Evolutionary conservation across 1,284 basidiomycete species (phyloP), one percentile per base, ranked within the genome.

Genomic region (Ceratobasidium theobromae): DNA sequence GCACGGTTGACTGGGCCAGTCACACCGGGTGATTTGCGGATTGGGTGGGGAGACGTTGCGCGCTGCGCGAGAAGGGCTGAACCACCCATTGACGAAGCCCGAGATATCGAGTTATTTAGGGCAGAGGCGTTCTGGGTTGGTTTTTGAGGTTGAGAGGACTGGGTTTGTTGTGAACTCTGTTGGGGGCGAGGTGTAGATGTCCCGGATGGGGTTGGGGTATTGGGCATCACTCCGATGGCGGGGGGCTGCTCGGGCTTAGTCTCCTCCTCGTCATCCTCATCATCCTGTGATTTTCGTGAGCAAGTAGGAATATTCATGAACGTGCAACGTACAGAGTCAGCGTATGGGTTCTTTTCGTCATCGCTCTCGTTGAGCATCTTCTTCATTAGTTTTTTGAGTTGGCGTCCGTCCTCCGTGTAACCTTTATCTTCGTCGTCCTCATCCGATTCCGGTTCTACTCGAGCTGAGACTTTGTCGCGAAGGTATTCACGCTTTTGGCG

Each of bases 401-500:
- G 57, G 30, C 57, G 45, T 16, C 57, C 57, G 32, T 60, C 57
- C 21, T 60, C 57, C 9, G 49, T 65, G 38, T 53, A 55, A 14
- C 38, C 55, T 25, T 58, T 57, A 8, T 70, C 67, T 18, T 69
- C 66, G 21, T 69, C 67, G 23, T 71, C 67, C n/a, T 69, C 58
- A 38, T 69, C 69, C 11, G 46, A 40, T 40, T 67, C 38, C 49
- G 54, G 51, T 41, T 68, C 51, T n/a, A 53, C 74, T 84, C 88
- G 68, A 81, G 84, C 71, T 93, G 84, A 28, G 90, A 79, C 75
- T 91, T 92, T 77, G 88, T 86, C 79, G 77, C 78, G 73, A 9
- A 86, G 86, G 73, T 92, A 91, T 74, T 93, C 90, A 58, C 85
- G 84, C 76, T 93, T 93, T 51, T 94, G 78, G 16, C 91, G 87